Percentiles rank a stretch among this genome's conserved stretches.
phyloP scores from a whole-genome alignment of 768 basidiomycete species.

The Tubosaeta brunneosetosa region DNA sequence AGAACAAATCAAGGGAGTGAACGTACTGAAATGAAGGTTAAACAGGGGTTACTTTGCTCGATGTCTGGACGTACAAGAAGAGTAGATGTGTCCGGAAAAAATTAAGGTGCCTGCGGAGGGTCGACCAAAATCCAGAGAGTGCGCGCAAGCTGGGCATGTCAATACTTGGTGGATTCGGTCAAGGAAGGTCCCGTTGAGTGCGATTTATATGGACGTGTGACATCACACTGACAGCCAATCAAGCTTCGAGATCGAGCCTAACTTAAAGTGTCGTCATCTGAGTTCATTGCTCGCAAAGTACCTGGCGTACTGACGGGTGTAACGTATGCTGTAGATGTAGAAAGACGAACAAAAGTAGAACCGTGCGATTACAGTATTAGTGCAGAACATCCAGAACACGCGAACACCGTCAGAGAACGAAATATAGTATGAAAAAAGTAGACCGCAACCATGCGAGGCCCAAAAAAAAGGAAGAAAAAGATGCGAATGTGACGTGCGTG shows the following conservation, averaged over 20 bases:
- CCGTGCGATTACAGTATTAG: constrained; percentile 28
- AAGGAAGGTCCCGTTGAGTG: neutral
- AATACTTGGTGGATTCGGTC: neutral
- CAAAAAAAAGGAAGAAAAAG: constrained; percentile 3
- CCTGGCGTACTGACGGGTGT: constrained; percentile 21
- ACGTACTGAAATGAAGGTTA: constrained; percentile 42
- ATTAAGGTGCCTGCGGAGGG: constrained; percentile 49
- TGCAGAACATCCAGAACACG: constrained; percentile 25
- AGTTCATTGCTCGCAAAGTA: constrained; percentile 20
- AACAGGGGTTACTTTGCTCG: neutral
- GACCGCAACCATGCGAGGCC: constrained; percentile 14
- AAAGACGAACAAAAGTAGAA: constrained; percentile 16
- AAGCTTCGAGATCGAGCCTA: neutral
- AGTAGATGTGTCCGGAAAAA: constrained; percentile 62
- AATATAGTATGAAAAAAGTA: constrained; percentile 8
- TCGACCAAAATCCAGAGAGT: constrained; percentile 13
- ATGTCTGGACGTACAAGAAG: constrained; percentile 47
- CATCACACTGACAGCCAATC: neutral
- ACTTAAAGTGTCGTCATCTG: constrained; percentile 11
- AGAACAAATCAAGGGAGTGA: constrained; percentile 75
- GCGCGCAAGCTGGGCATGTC: constrained; percentile 8
- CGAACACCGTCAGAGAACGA: constrained; percentile 24
- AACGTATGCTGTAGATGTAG: constrained; percentile 21
- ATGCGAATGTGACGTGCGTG: constrained; percentile 11
- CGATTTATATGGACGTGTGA: neutral